Base-by-base conservation (phyloP, 495 filamentous ascomycete genomes). In the Annulohypoxylon bovei region DNA sequence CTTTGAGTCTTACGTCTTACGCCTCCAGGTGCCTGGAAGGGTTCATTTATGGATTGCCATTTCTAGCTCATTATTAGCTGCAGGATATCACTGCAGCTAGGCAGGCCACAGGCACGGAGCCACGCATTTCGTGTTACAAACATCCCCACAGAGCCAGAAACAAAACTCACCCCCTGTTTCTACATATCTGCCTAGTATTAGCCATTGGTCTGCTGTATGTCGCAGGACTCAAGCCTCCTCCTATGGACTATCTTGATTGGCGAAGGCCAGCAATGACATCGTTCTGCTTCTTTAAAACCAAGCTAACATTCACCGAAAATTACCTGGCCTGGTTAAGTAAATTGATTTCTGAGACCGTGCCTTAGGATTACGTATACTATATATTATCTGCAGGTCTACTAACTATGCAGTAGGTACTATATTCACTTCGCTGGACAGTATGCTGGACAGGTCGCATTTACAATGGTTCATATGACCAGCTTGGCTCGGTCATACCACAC, bases 91-190 rank as follows among this genome's bases (percentile, higher is more conserved):
- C 68, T 66, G 62, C 62, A 53, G 56, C 59, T 50, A 68, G 53
- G 12, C 59, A 62, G 65, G 65, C 70, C 70, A 72, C 60, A 72
- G 70, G 70, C 49, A 58, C 65, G 44, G 65, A 60, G 70, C 70
- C 70, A 72, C 70, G 70, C 69, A 72, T 14, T 22, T 16, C 55
- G 52, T 42, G 44, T 47, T 40, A 46, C 27, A 56, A 55, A 28
- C 23, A 65, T 65, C 69, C 62, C 57, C 69, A 60, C 54, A 58
- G 8, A 16, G 23, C 2, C 54, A 60, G 46, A 57, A 16, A 53
- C 44, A 62, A 27, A 52, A 40, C 32, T 4, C 32, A 42, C 14
- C 27, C 40, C 50, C 47, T 47, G 37, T 42, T 33, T 47, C 50
- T 47, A 33, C 30, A 11, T 40, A 30, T 47, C 50, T 47, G 23